A percentile compares a stretch with the other conserved stretches of the same genome.
Conservation (phyloP, 345 rosid species). For the Lagerstroemia speciosa region DNA sequence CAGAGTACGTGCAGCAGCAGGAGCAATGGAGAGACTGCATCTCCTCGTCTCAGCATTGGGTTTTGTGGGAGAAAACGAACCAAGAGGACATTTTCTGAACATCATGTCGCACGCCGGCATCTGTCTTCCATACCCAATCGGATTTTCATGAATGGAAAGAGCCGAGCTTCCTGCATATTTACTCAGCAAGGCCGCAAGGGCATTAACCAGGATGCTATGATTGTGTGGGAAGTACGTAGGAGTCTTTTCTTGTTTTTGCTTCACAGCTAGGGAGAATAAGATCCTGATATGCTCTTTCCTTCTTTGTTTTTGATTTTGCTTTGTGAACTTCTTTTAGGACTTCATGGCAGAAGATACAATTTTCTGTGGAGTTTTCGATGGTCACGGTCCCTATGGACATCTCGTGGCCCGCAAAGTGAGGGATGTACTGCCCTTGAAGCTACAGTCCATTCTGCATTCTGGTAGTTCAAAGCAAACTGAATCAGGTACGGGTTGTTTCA, state of each 20-base stretch:
- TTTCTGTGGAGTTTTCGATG: slow-evolving; percentile 95
- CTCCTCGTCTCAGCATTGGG: slow-evolving; percentile 49
- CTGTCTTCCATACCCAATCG: slow-evolving; percentile 68
- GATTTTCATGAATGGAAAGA: slow-evolving; percentile 71
- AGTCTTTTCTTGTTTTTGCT: neutral
- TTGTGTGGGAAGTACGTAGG: slow-evolving; percentile 95
- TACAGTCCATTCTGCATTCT: slow-evolving; percentile 53
- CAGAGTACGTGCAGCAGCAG: slow-evolving; percentile 65
- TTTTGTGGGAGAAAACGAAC: slow-evolving; percentile 62
- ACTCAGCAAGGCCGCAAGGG: slow-evolving; percentile 99
- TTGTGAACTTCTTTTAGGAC: slow-evolving; percentile 46
- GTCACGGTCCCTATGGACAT: slow-evolving; percentile 99
- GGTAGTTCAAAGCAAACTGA: slow-evolving; percentile 44
- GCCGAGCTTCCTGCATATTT: slow-evolving; percentile 75
- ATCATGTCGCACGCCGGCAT: slow-evolving; percentile 46
- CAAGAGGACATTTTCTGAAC: slow-evolving; percentile 65
- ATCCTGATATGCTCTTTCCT: neutral
- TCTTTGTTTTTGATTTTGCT: slow-evolving; percentile 9
- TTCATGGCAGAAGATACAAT: slow-evolving; percentile 82
- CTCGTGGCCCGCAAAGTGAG: slow-evolving; percentile 95
- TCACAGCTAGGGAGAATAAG: neutral
- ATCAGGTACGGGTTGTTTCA: slow-evolving; percentile 39
- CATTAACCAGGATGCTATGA: slow-evolving; percentile 93
- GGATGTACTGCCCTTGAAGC: slow-evolving; percentile 76
- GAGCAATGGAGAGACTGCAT: slow-evolving; percentile 59